phyloP scores from a whole-genome alignment of 2,329 filamentous ascomycete genomes.

The Pseudophaeomoniella oleicola region DNA sequence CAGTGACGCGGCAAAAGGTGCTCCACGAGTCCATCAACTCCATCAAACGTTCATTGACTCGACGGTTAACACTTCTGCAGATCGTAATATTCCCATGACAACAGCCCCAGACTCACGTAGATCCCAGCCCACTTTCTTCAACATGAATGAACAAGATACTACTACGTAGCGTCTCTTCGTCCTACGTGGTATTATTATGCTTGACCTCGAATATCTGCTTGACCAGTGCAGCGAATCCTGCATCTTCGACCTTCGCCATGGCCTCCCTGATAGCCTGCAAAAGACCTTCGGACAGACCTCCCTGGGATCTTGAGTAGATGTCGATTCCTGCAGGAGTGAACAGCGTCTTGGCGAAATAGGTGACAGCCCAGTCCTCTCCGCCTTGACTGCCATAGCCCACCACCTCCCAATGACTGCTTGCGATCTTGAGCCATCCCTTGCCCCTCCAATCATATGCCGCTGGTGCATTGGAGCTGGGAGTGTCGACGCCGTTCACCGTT shows the following conservation, averaged over 20 bases:
- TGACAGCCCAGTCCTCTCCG: slow-evolving; percentile 52
- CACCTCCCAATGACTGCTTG: slow-evolving; percentile 66
- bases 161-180: no score
- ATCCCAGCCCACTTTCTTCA: no score
- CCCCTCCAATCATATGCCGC: slow-evolving; percentile 63
- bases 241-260: slow-evolving; percentile 35
- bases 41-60: no score
- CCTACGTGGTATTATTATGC: slow-evolving; percentile 15
- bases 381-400: slow-evolving; percentile 53
- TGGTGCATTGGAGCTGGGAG: slow-evolving; percentile 18
- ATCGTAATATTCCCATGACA: no score
- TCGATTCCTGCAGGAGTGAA: slow-evolving; percentile 76
- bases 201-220: slow-evolving; percentile 32
- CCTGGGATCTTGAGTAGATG: slow-evolving; percentile 52
- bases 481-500: slow-evolving; percentile 52
- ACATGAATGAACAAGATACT: no score
- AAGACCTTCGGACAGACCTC: slow-evolving; percentile 45
- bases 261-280: slow-evolving; percentile 41
- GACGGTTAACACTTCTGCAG: no score
- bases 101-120: no score
- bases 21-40: no score
- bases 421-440: slow-evolving; percentile 58
- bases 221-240: slow-evolving; percentile 38
- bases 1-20: no score
- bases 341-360: slow-evolving; percentile 68